Base-by-base conservation (phyloP, 805 yeast genomes). In the Blastobotrys robertii region DNA sequence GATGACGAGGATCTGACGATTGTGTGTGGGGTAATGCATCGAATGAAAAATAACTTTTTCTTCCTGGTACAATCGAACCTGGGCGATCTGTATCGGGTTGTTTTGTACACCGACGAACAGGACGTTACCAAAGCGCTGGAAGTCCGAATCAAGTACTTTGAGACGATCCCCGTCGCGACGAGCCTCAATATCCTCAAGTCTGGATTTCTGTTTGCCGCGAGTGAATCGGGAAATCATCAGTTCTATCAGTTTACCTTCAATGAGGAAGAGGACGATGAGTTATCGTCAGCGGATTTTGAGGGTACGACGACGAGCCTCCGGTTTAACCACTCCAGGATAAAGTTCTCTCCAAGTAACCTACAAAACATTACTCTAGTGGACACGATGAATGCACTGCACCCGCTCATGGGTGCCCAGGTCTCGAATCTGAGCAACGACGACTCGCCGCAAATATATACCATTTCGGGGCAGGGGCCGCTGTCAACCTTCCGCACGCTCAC, bases 21-120 rank as follows among this genome's bases (percentile, higher is more conserved):
- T 1, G 69, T 78, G 1, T 55, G 73, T 15, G 81, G 81, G 25
- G 76, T 74, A 1, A 70, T 77, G 43, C 96, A 87, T 57, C 75
- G 68, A 45, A 64, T 84, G 59, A 81, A 81, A 53, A 64, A 65
- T 11, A 59, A 67, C 11, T 83, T 81, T 53, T 85, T 88, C 54
- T 71, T 79, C 6, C 59, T 90, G 14, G 50, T 84, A 1, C 97
- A 92, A 57, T 72, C 76, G 10, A 68, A 76, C 30, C 55, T 63
- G 11, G 97, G 97, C 13, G 95, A 85, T 55, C 44, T 85, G 3
- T 83, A 77, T 64, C 87, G 84, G 56, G 56, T 79, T 7, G 72
- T 69, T 22, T 65, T 66, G 11, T 65, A 60, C 9, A 61, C 59
- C 8, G 16, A 28, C 3, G 14, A 14, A 12, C 60, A 57, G 29